Conservation (phyloP, 371 early-diverging fungal genomes). For the Thermomucor indicae-seudaticae region DNA sequence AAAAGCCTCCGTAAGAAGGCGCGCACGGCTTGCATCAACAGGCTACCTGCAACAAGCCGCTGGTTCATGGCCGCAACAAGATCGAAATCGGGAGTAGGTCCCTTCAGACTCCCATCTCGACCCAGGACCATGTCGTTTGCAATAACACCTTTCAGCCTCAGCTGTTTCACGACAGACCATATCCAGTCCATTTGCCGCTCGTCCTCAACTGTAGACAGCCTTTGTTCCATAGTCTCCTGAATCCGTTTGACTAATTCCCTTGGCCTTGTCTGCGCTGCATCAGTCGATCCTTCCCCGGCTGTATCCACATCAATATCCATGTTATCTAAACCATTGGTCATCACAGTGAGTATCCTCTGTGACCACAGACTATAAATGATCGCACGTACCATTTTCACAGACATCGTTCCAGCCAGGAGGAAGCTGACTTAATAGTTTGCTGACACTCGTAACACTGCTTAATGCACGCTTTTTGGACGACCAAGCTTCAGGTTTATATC, state of each 20-base stretch:
- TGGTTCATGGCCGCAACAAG: conserved; percentile 32
- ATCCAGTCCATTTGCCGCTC: conserved; percentile 42
- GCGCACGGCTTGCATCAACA: conserved; percentile 22
- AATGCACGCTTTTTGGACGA: conserved; percentile 25
- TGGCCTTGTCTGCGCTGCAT: no score
- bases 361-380: no score
- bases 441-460: conserved; percentile 23
- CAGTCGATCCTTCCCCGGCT: no score
- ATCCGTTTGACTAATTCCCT: not conserved
- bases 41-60: conserved; percentile 28
- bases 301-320: conserved; percentile 39
- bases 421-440: conserved; percentile 15
- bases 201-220: conserved; percentile 10
- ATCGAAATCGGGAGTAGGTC: conserved; percentile 21
- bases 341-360: no score
- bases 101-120: conserved; percentile 31
- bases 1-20: conserved; percentile 27
- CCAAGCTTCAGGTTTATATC: conserved; percentile 29
- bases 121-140: conserved; percentile 36
- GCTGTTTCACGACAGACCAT: conserved; percentile 36
- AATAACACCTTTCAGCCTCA: conserved; percentile 29
- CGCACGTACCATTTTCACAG: conserved; percentile 27
- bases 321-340: conserved; percentile 25
- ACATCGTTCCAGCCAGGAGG: conserved; percentile 35
- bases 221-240: not conserved